phyloP scores from a whole-genome alignment of 2,329 filamentous ascomycete species.

The Colletotrichum lindemuthianum region DNA sequence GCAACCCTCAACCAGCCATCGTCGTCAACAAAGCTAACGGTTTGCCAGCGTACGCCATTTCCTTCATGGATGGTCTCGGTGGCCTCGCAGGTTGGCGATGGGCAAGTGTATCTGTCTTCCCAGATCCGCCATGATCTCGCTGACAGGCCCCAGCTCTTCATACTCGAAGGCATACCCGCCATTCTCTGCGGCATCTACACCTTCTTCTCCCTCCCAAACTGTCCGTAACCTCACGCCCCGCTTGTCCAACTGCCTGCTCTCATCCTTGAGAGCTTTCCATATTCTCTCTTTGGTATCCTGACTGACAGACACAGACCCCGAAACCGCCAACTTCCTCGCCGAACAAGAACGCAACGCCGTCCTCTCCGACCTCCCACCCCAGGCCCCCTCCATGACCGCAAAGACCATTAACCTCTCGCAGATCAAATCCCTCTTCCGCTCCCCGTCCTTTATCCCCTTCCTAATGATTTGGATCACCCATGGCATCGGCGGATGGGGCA shows the following conservation, averaged over 20 bases:
- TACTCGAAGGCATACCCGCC: slow-evolving; percentile 41
- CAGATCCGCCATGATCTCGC: neutral
- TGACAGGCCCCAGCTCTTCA: slow-evolving; percentile 38
- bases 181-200: slow-evolving; percentile 40
- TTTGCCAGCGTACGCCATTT: slow-evolving; percentile 39
- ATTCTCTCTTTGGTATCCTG: neutral
- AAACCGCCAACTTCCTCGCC: slow-evolving; percentile 39
- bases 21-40: neutral
- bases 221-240: slow-evolving; percentile 19
- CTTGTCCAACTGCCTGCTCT: neutral
- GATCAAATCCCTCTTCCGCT: slow-evolving; percentile 37
- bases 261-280: neutral
- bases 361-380: slow-evolving; percentile 38
- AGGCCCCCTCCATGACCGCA: slow-evolving; percentile 39
- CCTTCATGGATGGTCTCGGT: slow-evolving; percentile 41
- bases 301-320: slow-evolving; percentile 34
- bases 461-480: slow-evolving; percentile 42
- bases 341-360: slow-evolving; percentile 37
- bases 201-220: slow-evolving; percentile 40
- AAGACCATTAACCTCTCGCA: slow-evolving; percentile 39
- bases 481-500: slow-evolving; percentile 43
- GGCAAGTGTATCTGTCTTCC: slow-evolving; percentile 12
- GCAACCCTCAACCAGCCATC: too few relatives aligned
- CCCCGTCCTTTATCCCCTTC: slow-evolving; percentile 40
- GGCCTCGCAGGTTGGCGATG: slow-evolving; percentile 42